phyloP scores from a whole-genome alignment of 2,329 filamentous ascomycete species.

The Chalaropsis ovoidea region DNA sequence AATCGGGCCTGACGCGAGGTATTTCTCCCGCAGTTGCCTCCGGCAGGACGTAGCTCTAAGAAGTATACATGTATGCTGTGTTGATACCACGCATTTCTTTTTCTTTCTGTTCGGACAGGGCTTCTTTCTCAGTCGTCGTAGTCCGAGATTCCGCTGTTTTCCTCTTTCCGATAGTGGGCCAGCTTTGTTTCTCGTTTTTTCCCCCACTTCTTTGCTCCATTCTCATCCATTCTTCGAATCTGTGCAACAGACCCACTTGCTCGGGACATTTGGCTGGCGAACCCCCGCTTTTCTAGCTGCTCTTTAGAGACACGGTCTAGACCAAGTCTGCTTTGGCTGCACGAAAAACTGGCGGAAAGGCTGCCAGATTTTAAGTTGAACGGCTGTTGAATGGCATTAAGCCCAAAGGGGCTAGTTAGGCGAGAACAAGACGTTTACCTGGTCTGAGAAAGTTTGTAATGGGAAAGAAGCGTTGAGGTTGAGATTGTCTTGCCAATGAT shows the following conservation, averaged over 20 bases:
- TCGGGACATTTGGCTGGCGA: conserved; percentile 13
- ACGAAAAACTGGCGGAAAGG: background rate
- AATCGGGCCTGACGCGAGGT: too few species aligned
- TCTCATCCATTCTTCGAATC: conserved; percentile 11
- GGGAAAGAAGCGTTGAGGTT: conserved; percentile 25
- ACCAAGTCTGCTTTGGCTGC: conserved; percentile 4
- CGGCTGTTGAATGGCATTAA: conserved; percentile 14
- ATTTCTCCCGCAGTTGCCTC: too few species aligned
- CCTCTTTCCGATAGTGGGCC: background rate
- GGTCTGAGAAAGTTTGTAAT: conserved; percentile 16
- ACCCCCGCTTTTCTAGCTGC: conserved; percentile 4
- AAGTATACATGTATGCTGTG: too few species aligned
- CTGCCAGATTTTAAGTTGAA: conserved; percentile 14
- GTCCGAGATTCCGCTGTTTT: background rate
- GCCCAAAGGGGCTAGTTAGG: conserved; percentile 17
- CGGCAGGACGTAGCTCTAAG: too few species aligned
- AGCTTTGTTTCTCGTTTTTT: background rate
- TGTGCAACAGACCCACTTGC: conserved; percentile 14
- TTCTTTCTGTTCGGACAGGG: too few species aligned
- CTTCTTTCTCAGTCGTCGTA: background rate
- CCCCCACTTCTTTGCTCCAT: conserved; percentile 2
- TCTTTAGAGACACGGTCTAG: conserved; percentile 21
- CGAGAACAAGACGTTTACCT: conserved; percentile 5
- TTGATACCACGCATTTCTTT: too few species aligned
- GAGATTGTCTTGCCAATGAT: conserved; percentile 11